Base-by-base conservation (phyloP, 257 asterid species). In the Solanum pinnatisectum region DNA sequence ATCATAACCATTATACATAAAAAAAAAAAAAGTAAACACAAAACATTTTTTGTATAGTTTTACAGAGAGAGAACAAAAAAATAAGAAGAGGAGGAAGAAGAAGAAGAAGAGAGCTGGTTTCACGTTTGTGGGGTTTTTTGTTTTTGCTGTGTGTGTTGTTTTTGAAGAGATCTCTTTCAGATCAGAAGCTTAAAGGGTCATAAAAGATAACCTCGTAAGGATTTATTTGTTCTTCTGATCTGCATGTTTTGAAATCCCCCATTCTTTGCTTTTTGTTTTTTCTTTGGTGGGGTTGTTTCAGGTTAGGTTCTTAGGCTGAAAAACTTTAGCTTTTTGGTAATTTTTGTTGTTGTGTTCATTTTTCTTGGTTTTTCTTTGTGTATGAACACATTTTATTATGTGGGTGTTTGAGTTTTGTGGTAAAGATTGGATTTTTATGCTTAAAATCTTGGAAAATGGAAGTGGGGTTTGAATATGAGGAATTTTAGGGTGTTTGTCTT, bases 161-260 rank as follows among this genome's bases (percentile, higher is more conserved):
- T 46, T 74, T 20, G 67, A 23, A 85, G 83, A 76, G 79, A 82
- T 82, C 32, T 82, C 70, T 82, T 18, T 84, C 90, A 86, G 90
- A 88, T 88, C 90, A 87, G 84, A 76, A 52, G 85, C 74, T 83
- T 23, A 70, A 49, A 83, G 59, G 25, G 68, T 32, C 42, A 59
- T 15, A 56, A 59, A 88, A 70, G 27, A 65, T 65, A 37, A 84
- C 36, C 49, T 83, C 49, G 84, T 83, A 84, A 88, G 88, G 73
- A 36, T 25, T 76, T 59, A 30, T 39, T 63, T 60, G 36, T 63
- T 7, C 27, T 49, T 82, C 37, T 52, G 86, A 82, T 82, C 86
- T 82, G 70, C 86, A 82, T 82, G 86, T 49, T 49, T 49, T 82
- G 30, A 60, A 84, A 15, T 63, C 22, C 67, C 23, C 12, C 83